Percentiles rank a stretch among this genome's conserved stretches.
phyloP scores from a whole-genome alignment of 306 rosid genomes.

The Corylus avellana region DNA sequence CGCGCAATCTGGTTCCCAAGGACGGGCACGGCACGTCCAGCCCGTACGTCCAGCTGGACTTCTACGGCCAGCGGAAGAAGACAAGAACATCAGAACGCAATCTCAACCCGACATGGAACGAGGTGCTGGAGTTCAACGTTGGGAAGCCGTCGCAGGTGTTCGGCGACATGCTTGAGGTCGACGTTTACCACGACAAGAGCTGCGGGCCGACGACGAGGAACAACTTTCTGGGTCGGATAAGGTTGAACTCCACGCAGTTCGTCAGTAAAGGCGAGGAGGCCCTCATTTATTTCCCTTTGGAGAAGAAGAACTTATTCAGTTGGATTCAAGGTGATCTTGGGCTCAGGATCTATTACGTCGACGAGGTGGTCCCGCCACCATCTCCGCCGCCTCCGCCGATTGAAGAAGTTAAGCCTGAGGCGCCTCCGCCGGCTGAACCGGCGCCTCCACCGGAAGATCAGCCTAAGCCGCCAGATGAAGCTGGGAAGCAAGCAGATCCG shows the following conservation, averaged over 20 bases:
- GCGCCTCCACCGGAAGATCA: background rate
- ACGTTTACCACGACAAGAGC: constrained; percentile 59
- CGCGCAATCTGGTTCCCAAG: constrained; percentile 69
- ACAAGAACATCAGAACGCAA: constrained; percentile 50
- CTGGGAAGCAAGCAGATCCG: background rate
- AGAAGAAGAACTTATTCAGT: constrained; percentile 56
- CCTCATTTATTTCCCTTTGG: constrained; percentile 59
- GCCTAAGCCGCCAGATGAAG: constrained; percentile 8
- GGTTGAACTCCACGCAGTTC: constrained; percentile 62
- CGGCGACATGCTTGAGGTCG: constrained; percentile 66
- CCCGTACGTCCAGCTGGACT: constrained; percentile 69
- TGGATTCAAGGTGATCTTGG: constrained; percentile 77
- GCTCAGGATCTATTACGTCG: constrained; percentile 61
- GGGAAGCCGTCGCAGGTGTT: constrained; percentile 54
- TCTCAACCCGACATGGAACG: constrained; percentile 78
- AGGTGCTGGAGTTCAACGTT: constrained; percentile 62
- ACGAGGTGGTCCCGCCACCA: constrained; percentile 25
- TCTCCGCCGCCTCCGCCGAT: constrained; percentile 17
- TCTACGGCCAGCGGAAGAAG: constrained; percentile 65
- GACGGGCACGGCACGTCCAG: constrained; percentile 85
- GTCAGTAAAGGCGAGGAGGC: constrained; percentile 91
- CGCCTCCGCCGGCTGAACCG: background rate
- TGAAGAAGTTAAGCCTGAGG: constrained; percentile 28
- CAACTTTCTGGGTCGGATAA: constrained; percentile 66
- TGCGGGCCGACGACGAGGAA: constrained; percentile 57